Conservation (phyloP, 202 grass and related monocot genomes). For the Zoysia matrella region DNA sequence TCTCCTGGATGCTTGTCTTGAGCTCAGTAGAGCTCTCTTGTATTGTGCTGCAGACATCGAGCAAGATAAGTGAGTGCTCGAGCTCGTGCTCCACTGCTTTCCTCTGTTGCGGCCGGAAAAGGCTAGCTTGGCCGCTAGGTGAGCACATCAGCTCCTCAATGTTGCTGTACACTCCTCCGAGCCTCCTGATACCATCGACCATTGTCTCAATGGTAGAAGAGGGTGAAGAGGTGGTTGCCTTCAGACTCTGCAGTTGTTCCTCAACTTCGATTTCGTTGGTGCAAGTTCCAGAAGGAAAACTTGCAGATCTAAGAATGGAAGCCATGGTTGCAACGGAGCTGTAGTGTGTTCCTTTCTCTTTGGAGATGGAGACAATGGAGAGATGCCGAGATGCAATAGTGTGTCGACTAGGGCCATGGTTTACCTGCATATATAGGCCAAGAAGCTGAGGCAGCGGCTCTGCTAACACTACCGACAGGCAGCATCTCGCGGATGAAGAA, state of each 20-base stretch:
- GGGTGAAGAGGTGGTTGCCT: constrained; percentile 37
- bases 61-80: constrained; percentile 45
- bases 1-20: too few relatives aligned
- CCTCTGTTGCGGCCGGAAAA: constrained; percentile 24
- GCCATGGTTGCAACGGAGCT: constrained; percentile 40
- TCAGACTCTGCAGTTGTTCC: constrained; percentile 50
- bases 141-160: constrained; percentile 53
- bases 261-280: constrained; percentile 16
- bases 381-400: neutral
- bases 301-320: constrained; percentile 58
- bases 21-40: too few relatives aligned
- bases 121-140: too few relatives aligned
- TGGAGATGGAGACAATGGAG: neutral
- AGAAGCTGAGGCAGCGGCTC: neutral
- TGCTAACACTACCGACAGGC: constrained; percentile 14
- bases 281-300: constrained; percentile 43
- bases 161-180: constrained; percentile 42
- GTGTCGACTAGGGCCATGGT: constrained; percentile 16
- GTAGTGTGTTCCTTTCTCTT: neutral
- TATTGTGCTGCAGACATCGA: constrained; percentile 47
- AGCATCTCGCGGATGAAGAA: constrained; percentile 21
- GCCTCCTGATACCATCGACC: constrained; percentile 41
- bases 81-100: constrained; percentile 60
- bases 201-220: constrained; percentile 41
- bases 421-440: constrained; percentile 38